phyloP scores from a whole-genome alignment of 2,329 filamentous ascomycete genomes.

The Zelopaecilomyces penicillatus region DNA sequence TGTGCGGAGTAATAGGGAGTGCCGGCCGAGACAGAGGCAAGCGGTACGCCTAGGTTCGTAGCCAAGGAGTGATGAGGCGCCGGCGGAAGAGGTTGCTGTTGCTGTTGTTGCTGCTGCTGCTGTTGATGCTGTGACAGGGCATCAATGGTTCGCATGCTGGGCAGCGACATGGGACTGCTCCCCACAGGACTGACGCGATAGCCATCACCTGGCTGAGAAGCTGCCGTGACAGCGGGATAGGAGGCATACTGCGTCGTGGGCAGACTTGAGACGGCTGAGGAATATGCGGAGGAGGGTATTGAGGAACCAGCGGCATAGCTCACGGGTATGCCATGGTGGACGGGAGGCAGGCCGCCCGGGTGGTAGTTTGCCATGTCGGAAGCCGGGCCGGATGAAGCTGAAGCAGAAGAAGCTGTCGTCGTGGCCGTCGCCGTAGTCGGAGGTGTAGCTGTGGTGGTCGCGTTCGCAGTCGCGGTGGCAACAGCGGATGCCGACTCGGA shows the following conservation, averaged over 20 bases:
- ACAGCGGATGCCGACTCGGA: conserved; percentile 3
- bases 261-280: conserved; percentile 11
- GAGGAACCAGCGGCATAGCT: conserved; percentile 17
- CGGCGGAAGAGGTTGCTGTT: conserved; percentile 14
- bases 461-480: conserved; percentile 6
- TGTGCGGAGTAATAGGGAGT: conserved; percentile 37
- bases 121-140: conserved; percentile 18
- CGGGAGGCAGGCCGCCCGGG: conserved; percentile 7
- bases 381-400: background rate
- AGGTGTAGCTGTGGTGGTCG: too few species aligned
- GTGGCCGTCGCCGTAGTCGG: too few species aligned
- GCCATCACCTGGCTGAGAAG: conserved; percentile 18
- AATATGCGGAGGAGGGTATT: conserved; percentile 6
- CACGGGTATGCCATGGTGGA: conserved; percentile 18
- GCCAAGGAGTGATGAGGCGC: conserved; percentile 27
- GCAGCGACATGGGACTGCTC: conserved; percentile 26
- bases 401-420: too few species aligned
- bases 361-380: conserved; percentile 27
- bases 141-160: conserved; percentile 35
- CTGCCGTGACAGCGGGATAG: conserved; percentile 19
- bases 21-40: conserved; percentile 19
- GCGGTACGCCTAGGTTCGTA: conserved; percentile 25
- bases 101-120: conserved; percentile 15
- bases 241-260: conserved; percentile 22
- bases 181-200: conserved; percentile 22